Percentiles rank a stretch among this genome's conserved stretches.
Evolutionary conservation across 2,329 filamentous ascomycete species (phyloP).

Genomic region (Phialophora verrucosa): DNA sequence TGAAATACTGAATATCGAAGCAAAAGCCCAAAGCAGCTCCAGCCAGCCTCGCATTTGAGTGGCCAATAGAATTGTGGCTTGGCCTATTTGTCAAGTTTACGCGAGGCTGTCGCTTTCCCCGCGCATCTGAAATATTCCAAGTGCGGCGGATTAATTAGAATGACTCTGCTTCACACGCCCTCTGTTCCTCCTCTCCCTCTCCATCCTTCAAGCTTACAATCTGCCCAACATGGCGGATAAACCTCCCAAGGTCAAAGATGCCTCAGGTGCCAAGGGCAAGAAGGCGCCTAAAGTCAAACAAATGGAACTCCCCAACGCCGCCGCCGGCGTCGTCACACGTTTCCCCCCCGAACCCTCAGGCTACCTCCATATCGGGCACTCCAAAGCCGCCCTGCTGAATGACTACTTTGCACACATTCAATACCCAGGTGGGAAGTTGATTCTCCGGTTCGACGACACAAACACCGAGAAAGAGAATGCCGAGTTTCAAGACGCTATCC

Average conservation of each 20-base stretch:
- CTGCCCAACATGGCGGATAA: constrained; percentile 30
- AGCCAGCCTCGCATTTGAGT: background rate
- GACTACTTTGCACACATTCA: constrained; percentile 44
- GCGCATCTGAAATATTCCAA: constrained; percentile 18
- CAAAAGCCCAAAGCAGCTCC: constrained; percentile 14
- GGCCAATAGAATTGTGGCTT: constrained; percentile 14
- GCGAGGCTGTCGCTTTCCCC: constrained; percentile 24
- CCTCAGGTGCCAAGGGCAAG: constrained; percentile 32
- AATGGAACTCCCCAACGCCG: constrained; percentile 43
- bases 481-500: constrained; percentile 91
- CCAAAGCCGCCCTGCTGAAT: constrained; percentile 44
- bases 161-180: constrained; percentile 20
- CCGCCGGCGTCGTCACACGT: constrained; percentile 44
- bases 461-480: constrained; percentile 97
- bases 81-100: constrained; percentile 24
- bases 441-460: constrained; percentile 94
- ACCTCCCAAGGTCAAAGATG: constrained; percentile 33
- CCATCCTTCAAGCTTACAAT: background rate
- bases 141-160: constrained; percentile 11
- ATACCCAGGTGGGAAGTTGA: constrained; percentile 69
- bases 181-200: constrained; percentile 2
- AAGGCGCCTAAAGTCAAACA: constrained; percentile 40
- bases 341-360: constrained; percentile 48
- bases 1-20: background rate
- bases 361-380: constrained; percentile 46